Percentiles rank a stretch among this genome's conserved stretches.
Evolutionary conservation across 176 grass and related monocot species (phyloP).

Genomic region (Aechmea fasciata): DNA sequence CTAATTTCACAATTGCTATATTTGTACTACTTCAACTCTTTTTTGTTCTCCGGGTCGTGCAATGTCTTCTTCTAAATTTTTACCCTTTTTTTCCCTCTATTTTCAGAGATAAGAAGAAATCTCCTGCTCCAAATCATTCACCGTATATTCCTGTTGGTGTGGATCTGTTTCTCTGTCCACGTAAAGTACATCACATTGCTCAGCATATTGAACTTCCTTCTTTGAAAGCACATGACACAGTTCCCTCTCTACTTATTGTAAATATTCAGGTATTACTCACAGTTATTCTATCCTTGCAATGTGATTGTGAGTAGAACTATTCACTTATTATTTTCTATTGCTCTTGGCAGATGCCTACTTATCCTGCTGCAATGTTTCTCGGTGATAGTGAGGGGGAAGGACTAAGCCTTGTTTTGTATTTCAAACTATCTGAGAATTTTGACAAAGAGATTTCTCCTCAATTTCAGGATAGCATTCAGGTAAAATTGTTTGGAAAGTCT

Average conservation of each 20-base stretch:
- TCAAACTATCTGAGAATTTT: conserved; percentile 79
- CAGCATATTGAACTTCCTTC: conserved; percentile 83
- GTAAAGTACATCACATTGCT: conserved; percentile 82
- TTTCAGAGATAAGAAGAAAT: conserved; percentile 84
- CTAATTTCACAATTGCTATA: not conserved
- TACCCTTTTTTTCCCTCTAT: conserved; percentile 1
- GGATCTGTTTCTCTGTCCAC: conserved; percentile 70
- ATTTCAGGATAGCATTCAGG: conserved; percentile 83
- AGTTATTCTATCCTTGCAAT: not conserved
- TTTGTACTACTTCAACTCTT: conserved; percentile 5
- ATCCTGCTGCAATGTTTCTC: conserved; percentile 92
- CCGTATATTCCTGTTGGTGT: conserved; percentile 81
- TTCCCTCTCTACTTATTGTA: conserved; percentile 74
- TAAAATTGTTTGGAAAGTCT: conserved; percentile 17
- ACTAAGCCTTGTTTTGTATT: conserved; percentile 68
- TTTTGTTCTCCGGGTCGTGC: not conserved
- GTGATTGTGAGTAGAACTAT: conserved; percentile 4
- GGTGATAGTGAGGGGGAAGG: conserved; percentile 88
- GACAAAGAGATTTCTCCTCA: conserved; percentile 74
- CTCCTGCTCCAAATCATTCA: conserved; percentile 39
- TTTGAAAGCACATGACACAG: conserved; percentile 46
- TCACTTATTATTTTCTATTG: not conserved
- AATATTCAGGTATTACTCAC: conserved; percentile 69
- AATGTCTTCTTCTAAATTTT: conserved; percentile 20
- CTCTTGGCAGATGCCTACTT: conserved; percentile 71